Percentiles rank a stretch among this genome's conserved stretches.
Conservation (phyloP, 2,329 filamentous ascomycete species). For the Sporothrix brasiliensis region DNA sequence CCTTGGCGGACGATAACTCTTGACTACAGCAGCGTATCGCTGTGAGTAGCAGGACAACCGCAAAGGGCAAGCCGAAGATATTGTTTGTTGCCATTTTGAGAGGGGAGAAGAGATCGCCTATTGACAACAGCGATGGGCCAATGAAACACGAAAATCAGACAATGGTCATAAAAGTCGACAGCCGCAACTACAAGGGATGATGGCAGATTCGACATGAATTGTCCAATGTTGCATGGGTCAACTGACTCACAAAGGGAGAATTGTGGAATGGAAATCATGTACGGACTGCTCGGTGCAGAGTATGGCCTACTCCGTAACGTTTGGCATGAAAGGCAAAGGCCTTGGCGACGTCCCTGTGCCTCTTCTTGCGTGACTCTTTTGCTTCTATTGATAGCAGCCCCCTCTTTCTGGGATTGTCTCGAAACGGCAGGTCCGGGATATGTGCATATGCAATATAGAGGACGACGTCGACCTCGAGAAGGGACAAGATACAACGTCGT, state of each 20-base stretch:
- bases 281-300: no score
- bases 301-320: not conserved
- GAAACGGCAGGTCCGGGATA: constrained; percentile 22
- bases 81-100: not conserved
- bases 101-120: not conserved
- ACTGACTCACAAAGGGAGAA: not conserved
- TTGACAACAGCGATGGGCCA: constrained; percentile 25
- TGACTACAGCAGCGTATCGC: not conserved
- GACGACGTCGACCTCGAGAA: not conserved
- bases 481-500: not conserved
- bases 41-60: not conserved
- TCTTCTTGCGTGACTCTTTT: not conserved
- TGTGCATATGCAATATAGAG: constrained; percentile 1
- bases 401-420: not conserved
- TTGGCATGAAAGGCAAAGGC: not conserved
- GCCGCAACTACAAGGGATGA: not conserved
- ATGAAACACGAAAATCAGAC: constrained; percentile 27
- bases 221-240: not conserved
- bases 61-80: constrained; percentile 20
- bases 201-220: constrained; percentile 15
- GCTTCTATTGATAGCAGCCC: constrained; percentile 20
- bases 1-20: not conserved
- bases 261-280: not conserved
- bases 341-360: not conserved
- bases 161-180: not conserved